Evolutionary conservation across 345 rosid species (phyloP).

Genomic region (Hibiscus trionum): DNA sequence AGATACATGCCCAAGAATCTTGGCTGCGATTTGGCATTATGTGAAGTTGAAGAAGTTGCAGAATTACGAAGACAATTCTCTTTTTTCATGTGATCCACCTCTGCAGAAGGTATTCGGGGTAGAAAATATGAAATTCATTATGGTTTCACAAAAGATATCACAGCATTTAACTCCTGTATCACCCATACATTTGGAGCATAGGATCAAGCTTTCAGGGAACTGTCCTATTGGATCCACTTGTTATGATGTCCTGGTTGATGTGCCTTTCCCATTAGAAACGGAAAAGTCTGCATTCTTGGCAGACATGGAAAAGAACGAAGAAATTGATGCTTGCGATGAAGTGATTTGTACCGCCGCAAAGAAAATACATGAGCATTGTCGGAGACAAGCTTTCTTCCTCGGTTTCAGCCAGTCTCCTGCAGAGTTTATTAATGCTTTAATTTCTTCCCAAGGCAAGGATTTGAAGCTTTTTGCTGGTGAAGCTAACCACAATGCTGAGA

Average conservation of each 20-base stretch:
- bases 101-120: slow-evolving; percentile 49
- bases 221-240: slow-evolving; percentile 47
- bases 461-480: slow-evolving; percentile 47
- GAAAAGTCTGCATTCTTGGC: slow-evolving; percentile 38
- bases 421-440: slow-evolving; percentile 41
- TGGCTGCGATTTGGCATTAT: slow-evolving; percentile 56
- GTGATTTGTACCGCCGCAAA: slow-evolving; percentile 32
- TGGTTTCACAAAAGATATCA: slow-evolving; percentile 39
- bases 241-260: slow-evolving; percentile 49
- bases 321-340: slow-evolving; percentile 42
- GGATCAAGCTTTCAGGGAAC: slow-evolving; percentile 47
- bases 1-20: slow-evolving; percentile 40
- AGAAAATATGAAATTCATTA: slow-evolving; percentile 43
- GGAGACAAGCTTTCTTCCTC: slow-evolving; percentile 52
- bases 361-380: slow-evolving; percentile 42
- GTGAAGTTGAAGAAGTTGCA: slow-evolving; percentile 46
- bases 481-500: slow-evolving; percentile 28
- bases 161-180: slow-evolving; percentile 42
- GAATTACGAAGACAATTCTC: slow-evolving; percentile 36
- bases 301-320: slow-evolving; percentile 36
- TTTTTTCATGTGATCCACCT: slow-evolving; percentile 41
- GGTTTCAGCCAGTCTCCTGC: slow-evolving; percentile 57
- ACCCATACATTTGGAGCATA: slow-evolving; percentile 54
- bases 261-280: slow-evolving; percentile 38
- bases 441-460: slow-evolving; percentile 54